phyloP scores from a whole-genome alignment of 192 early-diverging fungal genomes.

The Coemansia aciculifera region DNA sequence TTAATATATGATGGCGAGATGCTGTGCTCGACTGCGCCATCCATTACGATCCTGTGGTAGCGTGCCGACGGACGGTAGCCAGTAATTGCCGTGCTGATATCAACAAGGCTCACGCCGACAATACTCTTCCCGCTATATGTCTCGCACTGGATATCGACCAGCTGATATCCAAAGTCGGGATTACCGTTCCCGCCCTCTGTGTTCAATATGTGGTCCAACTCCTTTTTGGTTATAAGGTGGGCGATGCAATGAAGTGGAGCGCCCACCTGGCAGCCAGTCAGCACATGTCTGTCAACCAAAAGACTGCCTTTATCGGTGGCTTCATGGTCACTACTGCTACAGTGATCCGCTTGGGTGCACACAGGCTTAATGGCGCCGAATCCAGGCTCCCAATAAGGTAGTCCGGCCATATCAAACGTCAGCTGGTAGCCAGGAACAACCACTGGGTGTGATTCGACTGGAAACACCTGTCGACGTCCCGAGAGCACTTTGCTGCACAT shows the following conservation, averaged over 20 bases:
- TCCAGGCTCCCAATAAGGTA: conserved; percentile 53
- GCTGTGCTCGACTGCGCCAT: conserved; percentile 41
- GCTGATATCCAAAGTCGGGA: conserved; percentile 47
- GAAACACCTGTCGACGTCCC: conserved; percentile 48
- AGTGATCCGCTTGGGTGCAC: not conserved
- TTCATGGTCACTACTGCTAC: not conserved
- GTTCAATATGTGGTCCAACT: conserved; percentile 46
- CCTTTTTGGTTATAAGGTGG: conserved; percentile 37
- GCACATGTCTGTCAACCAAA: not conserved
- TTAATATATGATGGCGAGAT: conserved; percentile 38
- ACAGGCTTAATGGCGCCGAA: conserved; percentile 43
- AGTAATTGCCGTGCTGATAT: conserved; percentile 5
- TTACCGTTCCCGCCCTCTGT: conserved; percentile 52
- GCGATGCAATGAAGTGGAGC: conserved; percentile 46
- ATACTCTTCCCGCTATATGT: conserved; percentile 30
- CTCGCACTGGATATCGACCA: conserved; percentile 30
- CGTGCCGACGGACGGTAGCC: conserved; percentile 41
- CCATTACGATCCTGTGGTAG: conserved; percentile 37
- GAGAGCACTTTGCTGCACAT: conserved; percentile 54
- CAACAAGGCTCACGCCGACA: conserved; percentile 30
- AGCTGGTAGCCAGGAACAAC: conserved; percentile 42
- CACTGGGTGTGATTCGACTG: conserved; percentile 35
- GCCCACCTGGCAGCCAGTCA: conserved; percentile 22
- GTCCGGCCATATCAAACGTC: conserved; percentile 49
- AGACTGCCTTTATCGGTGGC: not conserved